A percentile compares a stretch with the other conserved stretches of the same genome.
phyloP scores from a whole-genome alignment of 192 early-diverging fungal species.

The Funneliformis geosporum region DNA sequence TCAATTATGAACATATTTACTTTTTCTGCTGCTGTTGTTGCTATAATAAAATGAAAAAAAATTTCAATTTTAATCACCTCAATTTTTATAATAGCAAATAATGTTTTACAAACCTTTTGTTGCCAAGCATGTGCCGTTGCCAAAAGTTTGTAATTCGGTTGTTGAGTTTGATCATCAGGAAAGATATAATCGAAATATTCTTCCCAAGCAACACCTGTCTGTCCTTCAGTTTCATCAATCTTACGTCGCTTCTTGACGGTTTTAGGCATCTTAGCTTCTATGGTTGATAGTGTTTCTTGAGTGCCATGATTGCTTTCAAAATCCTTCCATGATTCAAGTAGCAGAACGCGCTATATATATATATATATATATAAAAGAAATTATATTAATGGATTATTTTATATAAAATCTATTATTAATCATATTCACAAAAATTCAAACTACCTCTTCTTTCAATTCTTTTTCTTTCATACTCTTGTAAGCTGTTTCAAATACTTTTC shows the following conservation, averaged over 20 bases:
- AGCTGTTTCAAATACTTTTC: constrained; percentile 75
- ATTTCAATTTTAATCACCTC: not conserved
- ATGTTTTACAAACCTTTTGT: constrained; percentile 25
- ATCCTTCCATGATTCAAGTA: constrained; percentile 92
- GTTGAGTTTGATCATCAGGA: constrained; percentile 90
- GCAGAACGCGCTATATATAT: constrained; percentile 61
- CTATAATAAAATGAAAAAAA: not conserved
- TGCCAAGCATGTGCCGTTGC: constrained; percentile 90
- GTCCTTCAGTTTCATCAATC: constrained; percentile 59
- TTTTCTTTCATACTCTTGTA: constrained; percentile 70
- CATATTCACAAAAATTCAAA: not conserved
- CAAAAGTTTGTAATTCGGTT: constrained; percentile 87
- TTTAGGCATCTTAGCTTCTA: constrained; percentile 80
- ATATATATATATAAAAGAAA: no score
- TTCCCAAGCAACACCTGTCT: constrained; percentile 73
- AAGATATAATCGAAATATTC: constrained; percentile 99
- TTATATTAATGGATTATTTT: no score
- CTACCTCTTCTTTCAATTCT: constrained; percentile 76
- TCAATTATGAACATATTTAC: not conserved
- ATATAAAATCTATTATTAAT: not conserved
- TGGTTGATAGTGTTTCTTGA: constrained; percentile 55
- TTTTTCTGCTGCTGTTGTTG: not conserved
- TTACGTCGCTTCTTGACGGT: constrained; percentile 88
- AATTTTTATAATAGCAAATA: not conserved
- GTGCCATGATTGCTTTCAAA: constrained; percentile 69